phyloP scores from a whole-genome alignment of 441 rosid species.

The Kokia cookei region DNA sequence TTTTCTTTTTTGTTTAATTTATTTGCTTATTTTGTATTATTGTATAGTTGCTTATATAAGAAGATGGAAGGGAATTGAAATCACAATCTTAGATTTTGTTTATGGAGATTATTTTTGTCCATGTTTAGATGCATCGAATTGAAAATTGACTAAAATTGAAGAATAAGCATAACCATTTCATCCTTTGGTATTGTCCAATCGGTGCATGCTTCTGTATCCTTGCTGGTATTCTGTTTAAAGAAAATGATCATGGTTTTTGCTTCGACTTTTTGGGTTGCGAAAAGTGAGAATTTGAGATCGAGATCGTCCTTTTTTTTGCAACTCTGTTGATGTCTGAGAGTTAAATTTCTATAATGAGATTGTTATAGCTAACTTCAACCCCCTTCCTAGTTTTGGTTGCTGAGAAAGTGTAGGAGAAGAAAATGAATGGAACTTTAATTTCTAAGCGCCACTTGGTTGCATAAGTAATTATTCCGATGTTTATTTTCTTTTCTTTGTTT shows the following conservation, averaged over 20 bases:
- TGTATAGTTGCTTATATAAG: neutral
- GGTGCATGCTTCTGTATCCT: neutral
- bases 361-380: neutral
- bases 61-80: neutral
- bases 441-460: conserved; percentile 3
- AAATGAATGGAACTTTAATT: neutral
- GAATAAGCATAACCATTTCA: neutral
- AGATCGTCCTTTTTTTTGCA: neutral
- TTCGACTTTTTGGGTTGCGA: neutral
- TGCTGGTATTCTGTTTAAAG: neutral
- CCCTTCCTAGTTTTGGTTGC: conserved; percentile 7
- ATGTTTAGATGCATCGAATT: neutral
- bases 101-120: neutral
- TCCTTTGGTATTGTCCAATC: neutral
- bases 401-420: conserved; percentile 10
- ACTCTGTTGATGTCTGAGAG: neutral
- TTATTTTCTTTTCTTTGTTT: conserved; percentile 10
- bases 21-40: neutral
- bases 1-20: neutral
- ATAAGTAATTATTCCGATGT: neutral
- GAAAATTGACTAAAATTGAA: neutral
- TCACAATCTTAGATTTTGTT: neutral
- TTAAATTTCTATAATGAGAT: neutral
- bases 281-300: neutral
- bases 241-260: neutral